A percentile compares a stretch with the other conserved stretches of the same genome.
phyloP scores from a whole-genome alignment of 305 asterid genomes.

The Caryopteris hybrid region DNA sequence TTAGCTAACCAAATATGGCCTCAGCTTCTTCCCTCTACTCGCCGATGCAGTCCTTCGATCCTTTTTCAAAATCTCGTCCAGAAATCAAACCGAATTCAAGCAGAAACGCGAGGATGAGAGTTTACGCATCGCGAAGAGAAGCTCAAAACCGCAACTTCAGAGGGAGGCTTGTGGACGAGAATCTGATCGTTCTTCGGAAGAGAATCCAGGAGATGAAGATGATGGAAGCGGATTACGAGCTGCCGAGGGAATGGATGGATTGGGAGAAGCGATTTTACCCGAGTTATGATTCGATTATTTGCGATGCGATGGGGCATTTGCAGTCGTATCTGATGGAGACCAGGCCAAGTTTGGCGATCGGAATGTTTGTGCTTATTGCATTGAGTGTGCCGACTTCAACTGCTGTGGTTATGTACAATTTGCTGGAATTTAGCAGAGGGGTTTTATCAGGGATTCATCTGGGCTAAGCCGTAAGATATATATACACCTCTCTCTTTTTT shows the following conservation, averaged over 20 bases:
- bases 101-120: neutral
- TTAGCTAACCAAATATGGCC: slow-evolving; percentile 16
- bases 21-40: slow-evolving; percentile 13
- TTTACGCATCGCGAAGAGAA: slow-evolving; percentile 21
- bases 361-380: slow-evolving; percentile 25
- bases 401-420: slow-evolving; percentile 24
- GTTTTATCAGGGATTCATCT: slow-evolving; percentile 21
- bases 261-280: slow-evolving; percentile 43
- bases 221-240: slow-evolving; percentile 29
- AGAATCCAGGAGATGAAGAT: slow-evolving; percentile 46
- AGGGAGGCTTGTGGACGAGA: slow-evolving; percentile 38
- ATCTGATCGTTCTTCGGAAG: slow-evolving; percentile 43
- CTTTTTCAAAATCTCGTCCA: neutral
- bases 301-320: slow-evolving; percentile 41
- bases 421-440: slow-evolving; percentile 15
- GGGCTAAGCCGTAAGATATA: neutral
- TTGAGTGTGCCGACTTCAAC: slow-evolving; percentile 39
- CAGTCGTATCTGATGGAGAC: slow-evolving; percentile 46
- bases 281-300: slow-evolving; percentile 30
- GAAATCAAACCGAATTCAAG: neutral
- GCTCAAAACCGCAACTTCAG: slow-evolving; percentile 16
- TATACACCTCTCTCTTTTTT: neutral
- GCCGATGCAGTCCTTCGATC: neutral
- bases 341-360: slow-evolving; percentile 44
- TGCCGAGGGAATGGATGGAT: slow-evolving; percentile 49